Percentiles rank a stretch among this genome's conserved stretches.
Evolutionary conservation across 192 early-diverging fungal genomes (phyloP).

Genomic region (Lunasporangiospora selenospora): DNA sequence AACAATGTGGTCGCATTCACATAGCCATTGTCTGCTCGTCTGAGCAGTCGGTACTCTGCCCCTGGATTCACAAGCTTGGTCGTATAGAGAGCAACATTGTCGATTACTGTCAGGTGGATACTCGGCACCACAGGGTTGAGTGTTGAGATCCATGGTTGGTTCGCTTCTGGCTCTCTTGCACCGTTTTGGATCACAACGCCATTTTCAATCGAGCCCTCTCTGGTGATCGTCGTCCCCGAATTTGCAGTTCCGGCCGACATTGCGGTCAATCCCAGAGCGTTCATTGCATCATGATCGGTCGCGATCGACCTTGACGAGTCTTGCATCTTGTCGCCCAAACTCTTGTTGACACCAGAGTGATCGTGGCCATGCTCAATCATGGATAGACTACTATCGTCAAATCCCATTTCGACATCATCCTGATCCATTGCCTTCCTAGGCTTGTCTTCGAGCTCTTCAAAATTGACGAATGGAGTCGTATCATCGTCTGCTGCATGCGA

Average conservation of each 20-base stretch:
- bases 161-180: slow-evolving; percentile 35
- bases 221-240: neutral
- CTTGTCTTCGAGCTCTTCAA: slow-evolving; percentile 42
- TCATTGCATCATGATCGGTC: neutral
- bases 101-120: slow-evolving; percentile 61
- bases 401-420: slow-evolving; percentile 37
- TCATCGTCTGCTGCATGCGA: slow-evolving; percentile 43
- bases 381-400: no score
- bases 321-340: no score
- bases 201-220: neutral
- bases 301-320: slow-evolving; percentile 2
- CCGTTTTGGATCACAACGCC: slow-evolving; percentile 27
- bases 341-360: no score
- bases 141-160: slow-evolving; percentile 41
- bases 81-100: slow-evolving; percentile 56
- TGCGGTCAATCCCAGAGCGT: neutral
- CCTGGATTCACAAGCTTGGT: slow-evolving; percentile 50
- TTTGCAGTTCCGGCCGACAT: neutral
- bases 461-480: slow-evolving; percentile 43
- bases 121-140: slow-evolving; percentile 41
- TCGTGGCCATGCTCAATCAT: no score
- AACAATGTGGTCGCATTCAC: slow-evolving; percentile 88
- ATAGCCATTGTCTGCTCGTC: slow-evolving; percentile 83
- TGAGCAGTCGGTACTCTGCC: slow-evolving; percentile 71
- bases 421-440: slow-evolving; percentile 22